Evolutionary conservation across 768 basidiomycete genomes (phyloP), one percentile per base, ranked within the genome.

Genomic region (Russula compacta): DNA sequence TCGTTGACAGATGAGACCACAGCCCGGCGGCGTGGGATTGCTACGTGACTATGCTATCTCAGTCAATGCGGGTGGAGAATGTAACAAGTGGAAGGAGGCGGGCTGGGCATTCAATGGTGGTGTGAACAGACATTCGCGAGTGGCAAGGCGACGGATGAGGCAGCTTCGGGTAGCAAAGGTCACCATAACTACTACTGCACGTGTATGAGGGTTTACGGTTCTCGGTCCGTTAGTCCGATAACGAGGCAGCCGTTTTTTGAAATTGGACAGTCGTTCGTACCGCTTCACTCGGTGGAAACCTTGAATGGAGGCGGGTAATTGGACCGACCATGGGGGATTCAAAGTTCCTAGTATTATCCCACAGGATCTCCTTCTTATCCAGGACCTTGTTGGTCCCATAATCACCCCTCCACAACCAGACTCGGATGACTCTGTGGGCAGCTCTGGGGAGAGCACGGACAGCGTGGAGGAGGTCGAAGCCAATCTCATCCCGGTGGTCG

Each of bases 391-490:
- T 59, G 84, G 82, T 17, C 68, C 72, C 0, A 51, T 70, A 12
- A 56, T 65, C 35, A 48, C 57, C 15, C 46, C 38, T 24, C 19
- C 47, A n/a, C 40, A 36, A 17, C 49, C 53, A 11, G 79, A 58
- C 39, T 10, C 53, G 5, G 48, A 83, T 56, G 77, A 79, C 67
- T 73, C 69, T 15, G 83, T 83, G 56, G 73, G 76, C 60, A 85
- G 83, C 65, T 81, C 83, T 17, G 77, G 76, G 19, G 69, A 70
- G 48, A 73, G 69, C 48, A 73, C 71, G 42, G 82, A 78, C 58
- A 89, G 87, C 62, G 87, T 87, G 68, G 82, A 83, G 42, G 89
- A 89, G 69, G 83, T 89, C 48, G 86, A 85, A 63, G 85, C 81
- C n/a, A 79, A 79, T 40, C 39, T 58, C 61, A 77, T 86, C 33